Conservation (phyloP, 768 basidiomycete genomes). For the Tricholoma flavovirens region DNA sequence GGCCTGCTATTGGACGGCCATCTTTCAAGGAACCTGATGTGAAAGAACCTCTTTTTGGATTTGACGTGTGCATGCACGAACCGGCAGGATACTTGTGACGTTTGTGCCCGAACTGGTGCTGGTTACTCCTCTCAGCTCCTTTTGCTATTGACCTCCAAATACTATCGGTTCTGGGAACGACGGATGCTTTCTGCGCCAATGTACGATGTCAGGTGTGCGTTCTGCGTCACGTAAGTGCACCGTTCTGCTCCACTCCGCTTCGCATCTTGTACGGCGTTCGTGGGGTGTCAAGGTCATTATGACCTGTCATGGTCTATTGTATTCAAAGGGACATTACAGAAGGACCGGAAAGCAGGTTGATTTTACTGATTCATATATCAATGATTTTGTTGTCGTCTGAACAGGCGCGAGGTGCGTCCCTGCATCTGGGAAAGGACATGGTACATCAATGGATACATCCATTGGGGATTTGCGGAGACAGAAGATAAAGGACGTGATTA, state of each 20-base stretch:
- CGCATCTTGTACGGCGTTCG: not conserved
- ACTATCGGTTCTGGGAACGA: not conserved
- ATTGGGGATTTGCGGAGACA: constrained; percentile 14
- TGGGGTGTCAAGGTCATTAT: not conserved
- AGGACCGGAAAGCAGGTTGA: constrained; percentile 1
- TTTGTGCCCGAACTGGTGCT: constrained; percentile 4
- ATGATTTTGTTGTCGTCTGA: constrained; percentile 1
- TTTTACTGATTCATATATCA: constrained; percentile 3
- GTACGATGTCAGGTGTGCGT: not conserved
- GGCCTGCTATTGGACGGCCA: not conserved
- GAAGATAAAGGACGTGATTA: too few relatives aligned
- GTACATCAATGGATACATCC: not conserved
- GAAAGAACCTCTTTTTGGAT: constrained; percentile 2
- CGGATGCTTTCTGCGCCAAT: constrained; percentile 7
- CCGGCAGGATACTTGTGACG: constrained; percentile 5
- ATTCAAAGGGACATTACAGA: not conserved
- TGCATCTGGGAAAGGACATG: constrained; percentile 6
- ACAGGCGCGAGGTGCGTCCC: constrained; percentile 8
- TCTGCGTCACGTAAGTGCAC: constrained; percentile 5
- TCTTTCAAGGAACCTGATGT: constrained; percentile 1
- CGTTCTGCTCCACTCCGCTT: not conserved
- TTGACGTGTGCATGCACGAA: not conserved
- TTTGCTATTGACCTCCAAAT: not conserved
- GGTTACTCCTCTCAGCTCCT: not conserved
- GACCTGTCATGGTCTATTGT: constrained; percentile 6